Evolutionary conservation across 2,329 filamentous ascomycete species (phyloP), one percentile per base, ranked within the genome.

Genomic region (Monosporascus sp.): DNA sequence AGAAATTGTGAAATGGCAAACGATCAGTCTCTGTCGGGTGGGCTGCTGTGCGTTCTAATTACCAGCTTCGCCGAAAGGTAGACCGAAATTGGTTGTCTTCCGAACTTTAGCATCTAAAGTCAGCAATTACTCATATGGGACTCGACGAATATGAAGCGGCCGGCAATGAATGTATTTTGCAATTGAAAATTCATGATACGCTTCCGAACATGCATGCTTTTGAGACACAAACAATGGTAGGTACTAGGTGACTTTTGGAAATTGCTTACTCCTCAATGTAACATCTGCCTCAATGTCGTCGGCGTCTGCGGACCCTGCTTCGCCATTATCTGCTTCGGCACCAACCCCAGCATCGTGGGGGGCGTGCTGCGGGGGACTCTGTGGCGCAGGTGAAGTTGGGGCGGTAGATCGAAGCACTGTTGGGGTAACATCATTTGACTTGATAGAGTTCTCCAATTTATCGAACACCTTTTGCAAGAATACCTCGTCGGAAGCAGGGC

Each of bases 401-500:
- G 50, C 37, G 1, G 46, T 45, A 35, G 65, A 64, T 24, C 69
- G 70, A 25, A 72, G 60, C 3, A 71, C 70, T 3, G 75, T 73
- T 1, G 79, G 79, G 0, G 77, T 68, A 1, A 74, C 70, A 38
- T 79, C 74, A 20, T 74, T 68, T 15, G 72, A 73, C 50, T 70
- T 73, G 52, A 74, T 74, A 43, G 79, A 75, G 41, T 75, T 72
- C 53, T 78, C 72, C 2, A 83, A 71, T 62, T 77, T 82, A 60
- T 79, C 72, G 38, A 77, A 74, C 17, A 83, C 64, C 53, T 69
- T 68, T 45, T 70, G 69, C 48, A 79, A 75, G 56, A 83, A 83
- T 22, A 77, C 67, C 58, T 82, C 80, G 53, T 83, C 80, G 48
- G 80, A 72, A 1, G 76, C 77, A 1, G 79, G 79, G 54, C 79